Conservation (phyloP, 352 stramenopile genomes). For the Phytophthora rubi region DNA sequence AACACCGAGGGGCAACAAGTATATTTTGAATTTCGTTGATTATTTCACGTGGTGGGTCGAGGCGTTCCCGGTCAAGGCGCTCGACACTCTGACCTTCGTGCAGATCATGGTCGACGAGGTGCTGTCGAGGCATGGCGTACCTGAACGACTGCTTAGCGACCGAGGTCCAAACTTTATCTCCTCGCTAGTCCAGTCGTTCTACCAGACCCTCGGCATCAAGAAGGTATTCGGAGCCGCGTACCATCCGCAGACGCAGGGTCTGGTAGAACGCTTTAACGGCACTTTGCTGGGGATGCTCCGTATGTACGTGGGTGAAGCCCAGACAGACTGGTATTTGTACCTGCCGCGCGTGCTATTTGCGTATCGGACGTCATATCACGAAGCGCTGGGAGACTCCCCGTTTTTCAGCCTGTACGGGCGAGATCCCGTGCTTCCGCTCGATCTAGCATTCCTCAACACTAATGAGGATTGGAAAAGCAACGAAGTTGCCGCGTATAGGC, state of each 20-base stretch:
- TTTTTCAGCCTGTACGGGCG: slow-evolving; percentile 13
- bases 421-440: slow-evolving; percentile 4
- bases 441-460: slow-evolving; percentile 13
- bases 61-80: neutral
- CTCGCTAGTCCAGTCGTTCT: too few species aligned
- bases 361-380: slow-evolving; percentile 14
- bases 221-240: too few species aligned
- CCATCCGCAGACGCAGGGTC: too few species aligned
- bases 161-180: slow-evolving; percentile 2
- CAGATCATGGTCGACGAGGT: neutral
- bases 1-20: neutral
- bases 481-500: neutral
- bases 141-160: slow-evolving; percentile 1
- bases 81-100: too few species aligned
- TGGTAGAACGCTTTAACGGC: too few species aligned
- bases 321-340: slow-evolving; percentile 12
- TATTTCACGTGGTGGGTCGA: neutral
- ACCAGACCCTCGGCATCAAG: too few species aligned
- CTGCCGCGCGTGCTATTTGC: slow-evolving; percentile 1
- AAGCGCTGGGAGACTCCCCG: slow-evolving; percentile 7
- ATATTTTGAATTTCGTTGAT: neutral
- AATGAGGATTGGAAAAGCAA: slow-evolving; percentile 12
- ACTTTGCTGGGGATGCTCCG: too few species aligned
- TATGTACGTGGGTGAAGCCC: neutral
- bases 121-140: neutral